Conservation (phyloP, 2,329 filamentous ascomycete genomes). For the Helotiales sp. region DNA sequence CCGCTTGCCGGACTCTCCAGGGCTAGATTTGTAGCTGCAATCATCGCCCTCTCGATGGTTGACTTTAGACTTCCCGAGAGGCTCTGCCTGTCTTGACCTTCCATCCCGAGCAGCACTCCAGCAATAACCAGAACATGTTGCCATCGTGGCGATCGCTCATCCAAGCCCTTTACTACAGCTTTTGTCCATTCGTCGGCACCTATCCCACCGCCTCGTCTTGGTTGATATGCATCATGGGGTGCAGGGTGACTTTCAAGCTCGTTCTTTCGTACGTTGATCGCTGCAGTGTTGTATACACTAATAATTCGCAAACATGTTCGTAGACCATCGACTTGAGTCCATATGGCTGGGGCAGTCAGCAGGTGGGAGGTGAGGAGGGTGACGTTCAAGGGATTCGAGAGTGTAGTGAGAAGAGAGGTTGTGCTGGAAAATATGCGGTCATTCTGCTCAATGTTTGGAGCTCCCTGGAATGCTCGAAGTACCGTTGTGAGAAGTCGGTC, state of each 20-base stretch:
- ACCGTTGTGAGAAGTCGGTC: conserved; percentile 36
- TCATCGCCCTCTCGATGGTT: conserved; percentile 60
- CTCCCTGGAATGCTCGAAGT: conserved; percentile 33
- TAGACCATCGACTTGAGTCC: conserved; percentile 51
- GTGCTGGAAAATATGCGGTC: conserved; percentile 47
- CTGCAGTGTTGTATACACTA: conserved; percentile 57
- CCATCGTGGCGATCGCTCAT: conserved; percentile 65
- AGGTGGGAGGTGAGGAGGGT: conserved; percentile 58
- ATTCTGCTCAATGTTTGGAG: conserved; percentile 26
- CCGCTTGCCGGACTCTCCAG: conserved; percentile 51
- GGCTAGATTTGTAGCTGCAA: conserved; percentile 61
- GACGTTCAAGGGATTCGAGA: conserved; percentile 60
- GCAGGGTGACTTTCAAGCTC: conserved; percentile 26
- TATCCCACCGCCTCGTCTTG: conserved; percentile 51
- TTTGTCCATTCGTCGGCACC: conserved; percentile 40
- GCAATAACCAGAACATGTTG: conserved; percentile 65
- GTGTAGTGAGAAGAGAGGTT: conserved; percentile 54
- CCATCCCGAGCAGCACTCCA: conserved; percentile 61
- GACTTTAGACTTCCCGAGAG: conserved; percentile 51
- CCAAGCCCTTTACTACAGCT: conserved; percentile 40
- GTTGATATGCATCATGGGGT: conserved; percentile 37
- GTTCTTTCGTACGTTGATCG: conserved; percentile 37
- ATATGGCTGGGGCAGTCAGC: conserved; percentile 59
- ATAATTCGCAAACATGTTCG: conserved; percentile 52
- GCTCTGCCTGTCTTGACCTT: conserved; percentile 54